phyloP scores from a whole-genome alignment of 306 rosid genomes.

The Leucaena leucocephala region DNA sequence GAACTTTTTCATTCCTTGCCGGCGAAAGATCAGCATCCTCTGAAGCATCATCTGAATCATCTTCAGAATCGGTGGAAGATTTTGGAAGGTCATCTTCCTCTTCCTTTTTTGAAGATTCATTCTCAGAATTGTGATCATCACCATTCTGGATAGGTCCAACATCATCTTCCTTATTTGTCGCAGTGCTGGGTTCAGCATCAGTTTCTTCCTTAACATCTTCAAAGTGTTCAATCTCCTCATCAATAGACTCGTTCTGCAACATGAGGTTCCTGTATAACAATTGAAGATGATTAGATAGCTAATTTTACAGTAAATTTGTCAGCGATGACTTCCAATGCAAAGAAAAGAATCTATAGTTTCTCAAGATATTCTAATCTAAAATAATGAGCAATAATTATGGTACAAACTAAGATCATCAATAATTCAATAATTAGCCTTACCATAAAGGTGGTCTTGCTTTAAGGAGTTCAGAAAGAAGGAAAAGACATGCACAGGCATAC shows the following conservation, averaged over 20 bases:
- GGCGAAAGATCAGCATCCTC: slow-evolving; percentile 57
- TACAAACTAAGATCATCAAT: not conserved
- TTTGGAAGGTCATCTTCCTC: slow-evolving; percentile 54
- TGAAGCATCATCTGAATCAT: slow-evolving; percentile 57
- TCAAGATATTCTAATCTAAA: not conserved
- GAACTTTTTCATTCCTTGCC: slow-evolving; percentile 43
- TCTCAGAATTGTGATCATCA: slow-evolving; percentile 46
- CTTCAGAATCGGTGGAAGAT: slow-evolving; percentile 67
- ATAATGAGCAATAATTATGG: not conserved
- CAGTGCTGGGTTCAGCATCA: slow-evolving; percentile 49
- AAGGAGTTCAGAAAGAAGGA: slow-evolving; percentile 93
- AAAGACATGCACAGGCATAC: slow-evolving; percentile 91
- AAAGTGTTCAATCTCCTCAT: slow-evolving; percentile 92
- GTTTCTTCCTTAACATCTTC: slow-evolving; percentile 78
- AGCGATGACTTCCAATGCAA: not conserved
- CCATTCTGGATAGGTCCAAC: slow-evolving; percentile 31
- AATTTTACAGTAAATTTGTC: slow-evolving; percentile 11
- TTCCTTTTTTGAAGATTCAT: slow-evolving; percentile 51
- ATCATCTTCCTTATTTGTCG: slow-evolving; percentile 40
- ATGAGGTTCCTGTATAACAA: slow-evolving; percentile 68
- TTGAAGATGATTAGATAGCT: slow-evolving; percentile 6
- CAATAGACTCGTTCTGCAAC: slow-evolving; percentile 73
- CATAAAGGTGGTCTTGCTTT: slow-evolving; percentile 89
- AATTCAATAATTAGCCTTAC: slow-evolving; percentile 46
- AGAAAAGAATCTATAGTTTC: not conserved